Percentiles rank a stretch among this genome's conserved stretches.
Conservation (phyloP, 2,329 filamentous ascomycete species). For the Fusarium avenaceum region DNA sequence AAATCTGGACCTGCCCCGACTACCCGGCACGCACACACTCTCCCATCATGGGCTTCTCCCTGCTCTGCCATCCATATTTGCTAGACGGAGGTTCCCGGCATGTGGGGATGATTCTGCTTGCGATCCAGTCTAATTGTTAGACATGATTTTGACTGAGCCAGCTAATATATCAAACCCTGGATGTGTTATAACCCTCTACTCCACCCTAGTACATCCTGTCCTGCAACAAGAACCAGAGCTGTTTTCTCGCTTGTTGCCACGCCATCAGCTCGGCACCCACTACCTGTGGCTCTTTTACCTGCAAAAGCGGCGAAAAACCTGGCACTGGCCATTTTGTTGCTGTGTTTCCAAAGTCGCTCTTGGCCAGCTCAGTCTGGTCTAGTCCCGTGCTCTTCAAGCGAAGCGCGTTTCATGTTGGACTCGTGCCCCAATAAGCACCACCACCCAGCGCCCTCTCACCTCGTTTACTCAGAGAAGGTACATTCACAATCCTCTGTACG, state of each 20-base stretch:
- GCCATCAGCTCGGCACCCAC: slow-evolving; percentile 44
- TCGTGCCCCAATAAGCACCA: slow-evolving; percentile 47
- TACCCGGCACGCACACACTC: slow-evolving; percentile 39
- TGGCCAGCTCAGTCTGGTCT: slow-evolving; percentile 46
- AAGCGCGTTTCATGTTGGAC: slow-evolving; percentile 48
- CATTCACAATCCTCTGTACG: slow-evolving; percentile 35
- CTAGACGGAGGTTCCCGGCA: slow-evolving; percentile 47
- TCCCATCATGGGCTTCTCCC: slow-evolving; percentile 42
- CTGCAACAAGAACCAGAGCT: slow-evolving; percentile 45
- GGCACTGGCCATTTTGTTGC: slow-evolving; percentile 33
- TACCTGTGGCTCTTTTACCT: slow-evolving; percentile 32
- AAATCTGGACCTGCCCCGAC: slow-evolving; percentile 43
- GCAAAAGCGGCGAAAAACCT: slow-evolving; percentile 37
- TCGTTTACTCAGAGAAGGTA: slow-evolving; percentile 38
- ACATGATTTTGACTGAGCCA: slow-evolving; percentile 44
- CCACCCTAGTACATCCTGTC: slow-evolving; percentile 44
- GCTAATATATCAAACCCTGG: slow-evolving; percentile 52
- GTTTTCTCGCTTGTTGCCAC: slow-evolving; percentile 47
- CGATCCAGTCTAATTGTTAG: slow-evolving; percentile 46
- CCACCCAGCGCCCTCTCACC: slow-evolving; percentile 38
- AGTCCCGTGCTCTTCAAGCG: slow-evolving; percentile 45
- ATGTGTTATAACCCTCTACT: slow-evolving; percentile 50
- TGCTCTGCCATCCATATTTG: slow-evolving; percentile 41
- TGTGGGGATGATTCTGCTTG: slow-evolving; percentile 47
- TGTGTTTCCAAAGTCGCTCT: slow-evolving; percentile 33